phyloP scores from a whole-genome alignment of 2,329 filamentous ascomycete genomes.

The Helicocarpus griseus region DNA sequence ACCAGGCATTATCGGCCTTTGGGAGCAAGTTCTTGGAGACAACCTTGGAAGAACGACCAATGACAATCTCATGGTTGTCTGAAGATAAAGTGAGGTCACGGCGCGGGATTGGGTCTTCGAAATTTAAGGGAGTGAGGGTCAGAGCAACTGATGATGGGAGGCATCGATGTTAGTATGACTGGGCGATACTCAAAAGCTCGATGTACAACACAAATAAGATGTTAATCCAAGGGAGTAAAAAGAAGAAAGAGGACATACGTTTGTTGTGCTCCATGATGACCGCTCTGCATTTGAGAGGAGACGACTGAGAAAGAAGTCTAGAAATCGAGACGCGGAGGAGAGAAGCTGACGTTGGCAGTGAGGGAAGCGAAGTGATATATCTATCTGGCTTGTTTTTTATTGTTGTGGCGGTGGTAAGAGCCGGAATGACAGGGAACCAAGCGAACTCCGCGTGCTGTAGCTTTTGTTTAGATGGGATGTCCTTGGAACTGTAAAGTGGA shows the following conservation, averaged over 20 bases:
- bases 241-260: background rate
- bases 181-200: background rate
- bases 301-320: background rate
- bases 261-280: constrained; percentile 1
- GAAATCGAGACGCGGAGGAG: background rate
- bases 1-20: constrained; percentile 32
- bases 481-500: no score
- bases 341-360: background rate
- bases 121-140: constrained; percentile 22
- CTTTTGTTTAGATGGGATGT: no score
- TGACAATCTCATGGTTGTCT: constrained; percentile 19
- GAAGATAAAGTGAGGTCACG: constrained; percentile 25
- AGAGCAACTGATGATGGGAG: constrained; percentile 21
- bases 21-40: constrained; percentile 28
- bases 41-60: constrained; percentile 35
- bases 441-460: no score
- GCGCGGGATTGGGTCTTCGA: constrained; percentile 17
- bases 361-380: no score
- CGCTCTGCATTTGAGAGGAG: background rate
- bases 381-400: no score
- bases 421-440: no score
- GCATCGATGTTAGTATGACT: constrained; percentile 1
- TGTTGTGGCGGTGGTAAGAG: no score
- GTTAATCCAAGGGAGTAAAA: no score
- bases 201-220: background rate